Base-by-base conservation (phyloP, 164 flowering plant genomes). In the Platanus orientalis region DNA sequence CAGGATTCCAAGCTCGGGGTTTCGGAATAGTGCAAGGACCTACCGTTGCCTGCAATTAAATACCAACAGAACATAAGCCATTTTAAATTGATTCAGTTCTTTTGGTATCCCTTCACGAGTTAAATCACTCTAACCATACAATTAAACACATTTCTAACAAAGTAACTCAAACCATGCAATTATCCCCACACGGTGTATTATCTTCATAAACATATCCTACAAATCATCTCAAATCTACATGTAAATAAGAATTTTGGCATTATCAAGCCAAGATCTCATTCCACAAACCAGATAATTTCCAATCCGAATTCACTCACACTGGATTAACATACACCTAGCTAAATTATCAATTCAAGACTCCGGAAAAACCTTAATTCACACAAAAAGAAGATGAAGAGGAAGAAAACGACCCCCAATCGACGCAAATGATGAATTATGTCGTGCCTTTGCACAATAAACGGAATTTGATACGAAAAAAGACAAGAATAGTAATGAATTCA, bases 1-100 rank as follows among this genome's bases (percentile, higher is more conserved):
- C 81, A 36, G 94, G 92, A 74, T 75, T 92, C 99, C 99, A 92
- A 9, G 80, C 72, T 65, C 96, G 81, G n/a, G 99, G 99, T 66
- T 95, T 93, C 6, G 96, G 86, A 45, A 75, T 47, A 36, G 72
- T 90, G 73, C 99, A 95, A 57, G 96, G 89, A 56, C 99, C 99
- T 7, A 87, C 76, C 16, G 87, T 90, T 47, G 99, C 99, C 99
- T 95, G 89, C 68, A 70, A 73, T 54, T 57, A 67, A 6, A 53
- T 25, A 34, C n/a, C 39, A 64, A 44, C 7, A 14, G 29, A 64
- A 44, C 7, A 14, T 36, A 50, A 26, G 49, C 52, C 52, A 55
- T 30, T 61, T 51, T 63, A 26, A 27, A 44, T n/a, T 17, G 17
- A 49, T 47, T 20, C 42, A 36, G 23, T 14, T 7, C 10, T 34